phyloP scores from a whole-genome alignment of 2,329 filamentous ascomycete species.

The Rhytidhysteron rufulum region DNA sequence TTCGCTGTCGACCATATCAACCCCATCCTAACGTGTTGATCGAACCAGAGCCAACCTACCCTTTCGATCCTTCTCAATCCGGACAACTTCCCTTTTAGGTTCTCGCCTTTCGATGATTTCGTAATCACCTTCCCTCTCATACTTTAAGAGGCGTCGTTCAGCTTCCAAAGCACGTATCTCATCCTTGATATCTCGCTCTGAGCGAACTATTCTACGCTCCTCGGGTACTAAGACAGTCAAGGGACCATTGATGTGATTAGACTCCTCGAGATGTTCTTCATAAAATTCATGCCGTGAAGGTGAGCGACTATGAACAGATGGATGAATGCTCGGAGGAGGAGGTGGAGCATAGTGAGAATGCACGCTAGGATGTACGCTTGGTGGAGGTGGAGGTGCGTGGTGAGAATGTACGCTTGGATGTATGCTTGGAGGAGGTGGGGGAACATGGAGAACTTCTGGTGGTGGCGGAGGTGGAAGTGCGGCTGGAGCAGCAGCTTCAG shows the following conservation, averaged over 20 bases:
- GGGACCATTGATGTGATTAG: constrained; percentile 44
- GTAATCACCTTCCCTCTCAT: constrained; percentile 56
- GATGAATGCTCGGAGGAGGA: constrained; percentile 23
- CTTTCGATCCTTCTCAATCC: constrained; percentile 87
- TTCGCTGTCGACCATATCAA: constrained; percentile 36
- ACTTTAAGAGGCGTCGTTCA: constrained; percentile 56
- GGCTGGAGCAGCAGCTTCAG: not conserved
- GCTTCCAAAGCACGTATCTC: constrained; percentile 71
- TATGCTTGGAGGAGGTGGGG: constrained; percentile 19
- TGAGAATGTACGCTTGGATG: constrained; percentile 13
- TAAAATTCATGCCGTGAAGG: constrained; percentile 32
- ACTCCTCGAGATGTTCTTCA: constrained; percentile 44
- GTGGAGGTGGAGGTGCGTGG: constrained; percentile 7
- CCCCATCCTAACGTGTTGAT: constrained; percentile 55
- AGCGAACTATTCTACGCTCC: constrained; percentile 25
- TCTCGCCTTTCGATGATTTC: constrained; percentile 60
- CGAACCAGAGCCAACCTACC: constrained; percentile 90
- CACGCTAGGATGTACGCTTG: constrained; percentile 1
- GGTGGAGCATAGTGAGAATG: constrained; percentile 1
- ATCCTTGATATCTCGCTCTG: constrained; percentile 63
- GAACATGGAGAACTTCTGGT: constrained; percentile 6
- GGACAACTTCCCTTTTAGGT: constrained; percentile 52
- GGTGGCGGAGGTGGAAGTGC: constrained; percentile 12
- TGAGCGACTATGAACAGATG: constrained; percentile 29
- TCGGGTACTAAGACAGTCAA: constrained; percentile 48